Conservation (phyloP, 345 rosid species). For the Lepidium didymum region DNA sequence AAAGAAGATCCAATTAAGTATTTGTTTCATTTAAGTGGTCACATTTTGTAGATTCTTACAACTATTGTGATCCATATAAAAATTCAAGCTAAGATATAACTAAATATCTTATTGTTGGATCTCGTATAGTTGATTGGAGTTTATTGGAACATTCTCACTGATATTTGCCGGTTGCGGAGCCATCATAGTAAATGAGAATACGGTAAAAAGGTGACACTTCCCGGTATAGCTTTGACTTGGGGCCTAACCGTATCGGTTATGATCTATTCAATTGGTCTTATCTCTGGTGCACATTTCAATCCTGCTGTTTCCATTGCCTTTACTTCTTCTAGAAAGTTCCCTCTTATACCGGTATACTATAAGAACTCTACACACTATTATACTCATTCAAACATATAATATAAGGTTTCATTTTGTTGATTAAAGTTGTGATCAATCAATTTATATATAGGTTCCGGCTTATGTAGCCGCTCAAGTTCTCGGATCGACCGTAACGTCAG, state of each 20-base stretch:
- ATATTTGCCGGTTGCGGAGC: constrained; percentile 36
- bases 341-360: constrained; percentile 28
- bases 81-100: not conserved
- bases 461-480: constrained; percentile 18
- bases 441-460: constrained; percentile 7
- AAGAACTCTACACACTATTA: not conserved
- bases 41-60: not conserved
- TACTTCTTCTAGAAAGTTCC: constrained; percentile 28
- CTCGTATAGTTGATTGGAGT: constrained; percentile 32
- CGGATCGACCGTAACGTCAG: constrained; percentile 6
- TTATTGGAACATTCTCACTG: constrained; percentile 40
- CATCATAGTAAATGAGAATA: constrained; percentile 29
- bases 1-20: too few species aligned
- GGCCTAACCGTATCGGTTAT: constrained; percentile 37
- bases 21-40: too few species aligned
- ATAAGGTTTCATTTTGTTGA: too few species aligned
- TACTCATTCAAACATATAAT: too few species aligned
- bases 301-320: constrained; percentile 48
- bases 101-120: not conserved
- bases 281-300: constrained; percentile 54
- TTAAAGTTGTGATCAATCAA: not conserved
- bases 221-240: constrained; percentile 37
- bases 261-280: constrained; percentile 37
- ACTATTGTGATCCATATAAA: not conserved
- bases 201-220: constrained; percentile 22